These are phyloP conservation scores for Silene conica DNA, from an alignment of 148 eudicot genomes.

Conservation along the genomic window DNA sequence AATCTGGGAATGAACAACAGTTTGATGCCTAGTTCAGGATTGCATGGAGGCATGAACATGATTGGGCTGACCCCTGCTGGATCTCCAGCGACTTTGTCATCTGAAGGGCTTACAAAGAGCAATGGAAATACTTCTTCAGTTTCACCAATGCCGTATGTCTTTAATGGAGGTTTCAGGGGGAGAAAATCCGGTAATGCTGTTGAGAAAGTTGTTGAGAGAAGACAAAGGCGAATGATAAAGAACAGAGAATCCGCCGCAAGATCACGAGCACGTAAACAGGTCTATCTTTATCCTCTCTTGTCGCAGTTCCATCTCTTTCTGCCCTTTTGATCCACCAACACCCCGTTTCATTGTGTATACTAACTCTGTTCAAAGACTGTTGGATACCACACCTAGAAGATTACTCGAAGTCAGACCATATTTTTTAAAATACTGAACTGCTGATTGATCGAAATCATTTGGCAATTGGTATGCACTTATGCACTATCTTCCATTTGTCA, in stretches of 20 bases:
- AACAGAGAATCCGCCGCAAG: conserved; percentile 94
- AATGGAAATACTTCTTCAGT: conserved; percentile 73
- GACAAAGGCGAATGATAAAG: conserved; percentile 91
- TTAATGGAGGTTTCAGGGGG: conserved; percentile 66
- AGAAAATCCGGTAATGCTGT: conserved; percentile 45
- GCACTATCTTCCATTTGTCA: too few relatives aligned
- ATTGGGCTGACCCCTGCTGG: conserved; percentile 48
- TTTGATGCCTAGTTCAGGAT: conserved; percentile 39
- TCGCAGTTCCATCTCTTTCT: background rate
- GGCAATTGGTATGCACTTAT: background rate
- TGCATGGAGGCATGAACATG: conserved; percentile 56
- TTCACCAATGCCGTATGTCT: conserved; percentile 74
- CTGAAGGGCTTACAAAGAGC: conserved; percentile 75
- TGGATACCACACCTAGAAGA: too few relatives aligned
- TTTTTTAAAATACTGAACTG: too few relatives aligned
- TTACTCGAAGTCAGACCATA: too few relatives aligned
- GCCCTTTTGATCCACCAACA: background rate
- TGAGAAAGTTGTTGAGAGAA: conserved; percentile 88
- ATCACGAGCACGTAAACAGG: conserved; percentile 96
- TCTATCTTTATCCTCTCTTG: conserved; percentile 17
- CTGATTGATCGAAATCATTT: background rate
- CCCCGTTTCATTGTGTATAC: background rate
- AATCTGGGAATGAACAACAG: conserved; percentile 41
- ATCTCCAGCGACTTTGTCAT: conserved; percentile 64
- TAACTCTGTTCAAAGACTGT: too few relatives aligned